Conservation (phyloP, 2,329 filamentous ascomycete species). For the Fusarium brachygibbosum region DNA sequence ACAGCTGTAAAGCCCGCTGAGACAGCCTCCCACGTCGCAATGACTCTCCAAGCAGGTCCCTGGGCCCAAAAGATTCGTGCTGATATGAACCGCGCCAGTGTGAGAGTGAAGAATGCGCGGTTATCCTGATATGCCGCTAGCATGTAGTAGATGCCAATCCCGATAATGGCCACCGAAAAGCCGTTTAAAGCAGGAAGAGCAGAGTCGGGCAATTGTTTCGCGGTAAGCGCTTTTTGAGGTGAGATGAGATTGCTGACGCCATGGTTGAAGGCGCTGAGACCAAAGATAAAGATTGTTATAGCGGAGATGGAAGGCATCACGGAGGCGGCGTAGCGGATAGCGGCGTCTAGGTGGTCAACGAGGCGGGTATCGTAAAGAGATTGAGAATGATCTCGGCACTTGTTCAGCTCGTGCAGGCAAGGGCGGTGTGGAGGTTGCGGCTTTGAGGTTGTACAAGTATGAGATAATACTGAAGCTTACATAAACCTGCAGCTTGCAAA, state of each 20-base stretch:
- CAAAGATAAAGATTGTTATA: slow-evolving; percentile 28
- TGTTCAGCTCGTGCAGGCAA: background rate
- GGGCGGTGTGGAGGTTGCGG: background rate
- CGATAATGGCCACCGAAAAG: slow-evolving; percentile 31
- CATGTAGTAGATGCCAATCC: slow-evolving; percentile 28
- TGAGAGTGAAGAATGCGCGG: slow-evolving; percentile 13
- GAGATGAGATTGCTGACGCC: slow-evolving; percentile 32
- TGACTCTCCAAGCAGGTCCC: slow-evolving; percentile 24
- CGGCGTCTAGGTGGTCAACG: too few species aligned
- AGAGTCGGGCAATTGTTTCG: slow-evolving; percentile 20
- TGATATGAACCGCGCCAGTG: slow-evolving; percentile 9
- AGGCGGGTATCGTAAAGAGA: rapidly evolving
- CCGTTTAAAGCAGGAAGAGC: slow-evolving; percentile 35
- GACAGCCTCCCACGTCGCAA: slow-evolving; percentile 23
- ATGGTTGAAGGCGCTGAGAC: slow-evolving; percentile 31
- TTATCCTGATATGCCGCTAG: slow-evolving; percentile 25
- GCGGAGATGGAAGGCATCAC: slow-evolving; percentile 11
- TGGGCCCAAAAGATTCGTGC: slow-evolving; percentile 27
- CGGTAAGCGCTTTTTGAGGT: slow-evolving; percentile 25
- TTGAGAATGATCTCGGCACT: background rate
- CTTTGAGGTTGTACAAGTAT: background rate
- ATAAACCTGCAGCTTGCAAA: background rate
- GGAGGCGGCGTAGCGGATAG: rapidly evolving
- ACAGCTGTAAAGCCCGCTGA: slow-evolving; percentile 1
- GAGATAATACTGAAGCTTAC: background rate